Percentiles rank a stretch among this genome's conserved stretches.
Conservation (phyloP, 2,329 filamentous ascomycete species). For the Penicillium italicum region DNA sequence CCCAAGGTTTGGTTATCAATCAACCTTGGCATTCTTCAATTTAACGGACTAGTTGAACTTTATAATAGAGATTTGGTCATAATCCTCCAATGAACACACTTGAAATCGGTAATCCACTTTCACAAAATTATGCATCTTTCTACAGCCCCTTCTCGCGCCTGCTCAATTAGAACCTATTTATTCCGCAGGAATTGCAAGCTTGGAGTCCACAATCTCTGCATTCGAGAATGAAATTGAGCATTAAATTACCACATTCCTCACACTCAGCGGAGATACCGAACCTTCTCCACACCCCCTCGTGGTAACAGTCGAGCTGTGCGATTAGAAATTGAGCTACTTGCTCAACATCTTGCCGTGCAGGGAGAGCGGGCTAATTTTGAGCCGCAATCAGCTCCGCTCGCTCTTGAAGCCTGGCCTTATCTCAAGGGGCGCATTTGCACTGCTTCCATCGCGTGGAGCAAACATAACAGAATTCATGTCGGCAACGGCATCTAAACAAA, state of each 20-base stretch:
- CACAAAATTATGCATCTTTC: neutral
- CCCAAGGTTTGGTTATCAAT: neutral
- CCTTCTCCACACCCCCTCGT: neutral
- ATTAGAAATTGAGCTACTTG: neutral
- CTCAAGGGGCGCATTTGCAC: conserved; percentile 27
- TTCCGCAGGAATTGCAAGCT: neutral
- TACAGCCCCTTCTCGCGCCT: neutral
- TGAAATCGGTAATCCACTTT: neutral
- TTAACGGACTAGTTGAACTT: neutral
- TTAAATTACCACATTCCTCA: neutral
- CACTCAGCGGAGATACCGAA: neutral
- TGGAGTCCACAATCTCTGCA: neutral
- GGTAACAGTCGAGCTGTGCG: neutral
- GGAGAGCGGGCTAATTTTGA: neutral
- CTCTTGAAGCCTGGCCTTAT: conserved; percentile 2
- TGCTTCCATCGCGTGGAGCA: conserved; percentile 29
- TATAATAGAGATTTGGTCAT: neutral
- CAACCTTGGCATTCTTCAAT: neutral
- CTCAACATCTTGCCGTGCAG: neutral
- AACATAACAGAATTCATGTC: conserved; percentile 32
- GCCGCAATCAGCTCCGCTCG: neutral
- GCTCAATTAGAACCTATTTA: neutral
- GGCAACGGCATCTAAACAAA: conserved; percentile 27
- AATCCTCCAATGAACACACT: neutral
- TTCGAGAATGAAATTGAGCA: neutral